Conservation (phyloP, 352 stramenopile species). For the Globisporangium spinosum region DNA sequence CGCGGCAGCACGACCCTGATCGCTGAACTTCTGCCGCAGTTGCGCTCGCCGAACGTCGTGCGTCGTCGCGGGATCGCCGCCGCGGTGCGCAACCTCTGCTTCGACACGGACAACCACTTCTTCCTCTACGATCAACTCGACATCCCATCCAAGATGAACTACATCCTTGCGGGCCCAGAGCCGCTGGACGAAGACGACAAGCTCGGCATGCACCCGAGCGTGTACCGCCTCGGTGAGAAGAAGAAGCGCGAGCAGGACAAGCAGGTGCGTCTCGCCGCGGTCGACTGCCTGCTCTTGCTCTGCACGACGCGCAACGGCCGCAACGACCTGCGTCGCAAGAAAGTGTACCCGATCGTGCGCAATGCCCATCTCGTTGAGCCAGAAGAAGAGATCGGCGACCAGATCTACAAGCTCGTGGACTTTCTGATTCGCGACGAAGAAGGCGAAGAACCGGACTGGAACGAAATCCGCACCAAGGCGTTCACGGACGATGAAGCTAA, state of each 20-base stretch:
- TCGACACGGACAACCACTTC: conserved; percentile 87
- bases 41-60: conserved; percentile 81
- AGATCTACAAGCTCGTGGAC: conserved; percentile 89
- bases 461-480: conserved; percentile 65
- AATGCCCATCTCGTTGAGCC: conserved; percentile 78
- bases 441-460: conserved; percentile 80
- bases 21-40: conserved; percentile 59
- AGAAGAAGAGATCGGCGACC: conserved; percentile 79
- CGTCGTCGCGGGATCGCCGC: conserved; percentile 67
- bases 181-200: conserved; percentile 76
- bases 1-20: conserved; percentile 62
- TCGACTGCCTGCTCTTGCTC: conserved; percentile 74
- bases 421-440: conserved; percentile 87
- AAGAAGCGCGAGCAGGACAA: conserved; percentile 82
- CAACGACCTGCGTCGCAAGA: conserved; percentile 78
- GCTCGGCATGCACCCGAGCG: conserved; percentile 69
- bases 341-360: conserved; percentile 84
- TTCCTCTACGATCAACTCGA: conserved; percentile 86
- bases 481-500: conserved; percentile 44
- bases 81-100: conserved; percentile 81
- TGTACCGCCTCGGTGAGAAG: conserved; percentile 75
- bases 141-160: conserved; percentile 75
- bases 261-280: conserved; percentile 59
- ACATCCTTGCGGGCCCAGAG: conserved; percentile 69
- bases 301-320: conserved; percentile 77